Base-by-base conservation (phyloP, 1,139 yeast species). In the Kodamaea ohmeri region DNA sequence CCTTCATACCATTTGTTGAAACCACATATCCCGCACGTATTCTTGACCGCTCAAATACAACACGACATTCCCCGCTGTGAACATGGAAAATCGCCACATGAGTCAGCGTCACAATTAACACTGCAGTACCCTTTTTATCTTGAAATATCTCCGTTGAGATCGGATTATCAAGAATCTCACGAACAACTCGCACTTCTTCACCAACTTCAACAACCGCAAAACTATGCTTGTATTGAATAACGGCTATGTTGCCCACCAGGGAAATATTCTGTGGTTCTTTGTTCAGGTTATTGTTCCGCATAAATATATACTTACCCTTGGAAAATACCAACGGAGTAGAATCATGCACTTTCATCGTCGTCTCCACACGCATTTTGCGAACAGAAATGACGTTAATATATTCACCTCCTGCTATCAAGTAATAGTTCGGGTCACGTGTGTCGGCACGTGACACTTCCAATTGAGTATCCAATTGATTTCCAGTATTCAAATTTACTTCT, bases 11-110 rank as follows among this genome's bases (percentile, higher is more conserved):
- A 22, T 18, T 15, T 29, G 17, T 9, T 6, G 9, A 20, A 20
- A 20, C 22, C 16, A 6, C 15, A 4, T 5, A n/a, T 25, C 8
- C 8, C n/a, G n/a, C n/a, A n/a, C n/a, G n/a, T n/a, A n/a, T n/a
- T n/a, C n/a, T n/a, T n/a, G n/a, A n/a, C 22, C 35, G 30, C 5
- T n/a, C 16, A 26, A 42, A 39, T 12, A 51, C 33, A 7, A 47
- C 47, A 14, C 30, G 25, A 1, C 49, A 22, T 17, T 37, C 31
- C 8, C 43, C 36, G 6, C 32, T 33, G 4, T 29, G 35, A 4
- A 44, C 25, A 3, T 41, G 42, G 22, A 43, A 48, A 9, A 44
- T 27, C 2, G 47, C 48, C 4, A 53, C 38, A 26, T 52, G 56
- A 30, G 47, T 44, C 4, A 11, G 4, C 15, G 35, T 31, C n/a